Evolutionary conservation across 192 early-diverging fungal genomes (phyloP).

Genomic region (Pilobolus umbonatus): DNA sequence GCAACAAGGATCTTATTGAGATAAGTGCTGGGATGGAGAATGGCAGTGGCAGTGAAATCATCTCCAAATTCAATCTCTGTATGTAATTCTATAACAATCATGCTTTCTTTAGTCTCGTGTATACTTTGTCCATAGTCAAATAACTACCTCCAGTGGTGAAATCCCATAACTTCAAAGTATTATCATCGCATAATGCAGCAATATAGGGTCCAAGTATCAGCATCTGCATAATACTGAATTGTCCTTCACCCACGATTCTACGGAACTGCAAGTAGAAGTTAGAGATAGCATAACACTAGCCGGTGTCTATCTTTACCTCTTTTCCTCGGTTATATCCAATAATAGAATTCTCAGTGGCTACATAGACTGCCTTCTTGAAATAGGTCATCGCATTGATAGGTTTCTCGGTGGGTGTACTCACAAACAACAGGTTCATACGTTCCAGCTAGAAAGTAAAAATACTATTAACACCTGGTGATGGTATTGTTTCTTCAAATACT

Average conservation of each 20-base stretch:
- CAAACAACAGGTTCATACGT: conserved; percentile 76
- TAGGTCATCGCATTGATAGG: conserved; percentile 72
- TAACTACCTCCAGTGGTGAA: conserved; percentile 63
- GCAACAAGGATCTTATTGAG: conserved; percentile 93
- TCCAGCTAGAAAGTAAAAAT: conserved; percentile 39
- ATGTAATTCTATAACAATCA: conserved; percentile 53
- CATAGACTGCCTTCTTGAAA: conserved; percentile 68
- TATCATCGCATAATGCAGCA: conserved; percentile 76
- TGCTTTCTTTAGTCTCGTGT: neutral
- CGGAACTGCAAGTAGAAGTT: conserved; percentile 14
- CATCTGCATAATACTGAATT: conserved; percentile 54
- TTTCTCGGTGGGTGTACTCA: conserved; percentile 60
- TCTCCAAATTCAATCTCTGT: conserved; percentile 71
- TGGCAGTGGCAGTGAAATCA: conserved; percentile 62
- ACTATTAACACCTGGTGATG: no score
- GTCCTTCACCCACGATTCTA: conserved; percentile 23
- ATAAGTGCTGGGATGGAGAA: conserved; percentile 96
- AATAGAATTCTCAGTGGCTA: conserved; percentile 60
- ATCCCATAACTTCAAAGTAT: conserved; percentile 75
- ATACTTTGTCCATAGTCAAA: no score
- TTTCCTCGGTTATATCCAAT: conserved; percentile 64
- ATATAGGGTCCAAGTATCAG: conserved; percentile 73
- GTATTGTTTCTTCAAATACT: no score
- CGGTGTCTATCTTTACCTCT: conserved; percentile 38
- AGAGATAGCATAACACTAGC: conserved; percentile 14